phyloP scores from a whole-genome alignment of 306 rosid genomes.

The Quercus glauca region DNA sequence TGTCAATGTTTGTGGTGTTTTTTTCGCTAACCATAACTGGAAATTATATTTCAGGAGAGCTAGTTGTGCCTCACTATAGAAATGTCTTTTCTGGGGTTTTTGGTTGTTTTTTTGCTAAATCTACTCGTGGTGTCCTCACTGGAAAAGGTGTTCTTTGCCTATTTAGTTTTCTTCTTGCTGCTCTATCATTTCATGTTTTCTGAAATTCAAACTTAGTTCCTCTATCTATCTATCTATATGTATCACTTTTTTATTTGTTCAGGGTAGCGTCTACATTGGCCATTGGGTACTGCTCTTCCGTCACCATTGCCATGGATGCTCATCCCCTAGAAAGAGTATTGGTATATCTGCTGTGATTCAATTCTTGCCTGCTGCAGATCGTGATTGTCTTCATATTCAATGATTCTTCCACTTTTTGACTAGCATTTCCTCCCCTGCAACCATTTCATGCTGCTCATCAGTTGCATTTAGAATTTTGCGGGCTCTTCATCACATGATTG shows the following conservation, averaged over 20 bases:
- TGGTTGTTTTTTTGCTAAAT: conserved; percentile 26
- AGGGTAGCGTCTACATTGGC: conserved; percentile 49
- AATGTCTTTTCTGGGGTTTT: conserved; percentile 33
- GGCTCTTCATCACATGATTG: not conserved
- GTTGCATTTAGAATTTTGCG: not conserved
- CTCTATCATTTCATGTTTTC: conserved; percentile 1
- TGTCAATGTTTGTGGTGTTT: not conserved
- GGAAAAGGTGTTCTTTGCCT: conserved; percentile 33
- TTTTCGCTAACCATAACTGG: conserved; percentile 6
- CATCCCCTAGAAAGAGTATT: conserved; percentile 69
- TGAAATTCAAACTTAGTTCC: conserved; percentile 1
- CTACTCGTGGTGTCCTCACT: conserved; percentile 67
- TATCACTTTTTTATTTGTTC: conserved; percentile 7
- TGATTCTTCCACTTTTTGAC: not conserved
- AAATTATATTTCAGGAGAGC: conserved; percentile 31
- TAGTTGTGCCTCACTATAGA: conserved; percentile 43
- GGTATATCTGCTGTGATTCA: conserved; percentile 69
- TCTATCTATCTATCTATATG: not conserved
- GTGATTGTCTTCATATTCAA: conserved; percentile 3
- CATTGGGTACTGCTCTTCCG: conserved; percentile 54
- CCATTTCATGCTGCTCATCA: not conserved
- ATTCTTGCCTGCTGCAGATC: conserved; percentile 49
- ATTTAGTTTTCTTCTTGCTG: not conserved
- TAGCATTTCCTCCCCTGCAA: not conserved
- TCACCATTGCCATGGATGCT: conserved; percentile 80